phyloP scores from a whole-genome alignment of 2,329 filamentous ascomycete genomes.

The Beauveria sp. region DNA sequence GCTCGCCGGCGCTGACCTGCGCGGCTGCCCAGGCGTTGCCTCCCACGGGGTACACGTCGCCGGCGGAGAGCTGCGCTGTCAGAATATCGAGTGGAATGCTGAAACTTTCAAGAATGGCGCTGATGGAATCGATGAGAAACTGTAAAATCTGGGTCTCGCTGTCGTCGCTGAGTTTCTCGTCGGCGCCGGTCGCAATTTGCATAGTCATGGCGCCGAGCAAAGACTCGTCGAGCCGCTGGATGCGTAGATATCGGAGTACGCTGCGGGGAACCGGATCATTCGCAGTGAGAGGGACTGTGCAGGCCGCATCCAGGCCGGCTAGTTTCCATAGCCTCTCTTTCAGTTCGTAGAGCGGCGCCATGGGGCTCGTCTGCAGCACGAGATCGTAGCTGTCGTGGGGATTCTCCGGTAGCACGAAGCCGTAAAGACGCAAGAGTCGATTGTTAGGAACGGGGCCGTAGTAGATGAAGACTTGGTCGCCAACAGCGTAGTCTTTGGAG shows the following conservation, averaged over 20 bases:
- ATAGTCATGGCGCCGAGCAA: slow-evolving; percentile 20
- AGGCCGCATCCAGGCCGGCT: slow-evolving; percentile 24
- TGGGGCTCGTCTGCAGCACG: slow-evolving; percentile 26
- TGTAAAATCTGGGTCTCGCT: slow-evolving; percentile 26
- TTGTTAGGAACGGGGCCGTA: slow-evolving; percentile 27
- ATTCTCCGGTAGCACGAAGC: slow-evolving; percentile 28
- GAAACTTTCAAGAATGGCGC: slow-evolving; percentile 22
- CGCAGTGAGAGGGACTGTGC: slow-evolving; percentile 26
- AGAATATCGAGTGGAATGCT: slow-evolving; percentile 23
- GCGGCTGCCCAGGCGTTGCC: slow-evolving; percentile 29
- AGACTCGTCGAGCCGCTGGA: slow-evolving; percentile 25
- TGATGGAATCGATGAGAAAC: slow-evolving; percentile 25
- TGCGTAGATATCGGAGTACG: slow-evolving; percentile 28
- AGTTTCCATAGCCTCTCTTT: slow-evolving; percentile 27
- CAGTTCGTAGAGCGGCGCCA: slow-evolving; percentile 25
- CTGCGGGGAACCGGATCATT: slow-evolving; percentile 25
- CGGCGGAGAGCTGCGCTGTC: slow-evolving; percentile 21
- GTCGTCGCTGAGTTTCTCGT: slow-evolving; percentile 22
- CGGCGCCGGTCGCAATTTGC: slow-evolving; percentile 17
- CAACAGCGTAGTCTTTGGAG: slow-evolving; percentile 20
- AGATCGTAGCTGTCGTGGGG: slow-evolving; percentile 30
- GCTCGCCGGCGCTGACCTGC: slow-evolving; percentile 20
- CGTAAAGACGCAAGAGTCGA: slow-evolving; percentile 29
- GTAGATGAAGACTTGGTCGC: slow-evolving; percentile 29
- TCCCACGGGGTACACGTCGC: slow-evolving; percentile 23